Evolutionary conservation across 2,329 filamentous ascomycete species (phyloP), one percentile per base, ranked within the genome.

Genomic region (Penicillium sp.): DNA sequence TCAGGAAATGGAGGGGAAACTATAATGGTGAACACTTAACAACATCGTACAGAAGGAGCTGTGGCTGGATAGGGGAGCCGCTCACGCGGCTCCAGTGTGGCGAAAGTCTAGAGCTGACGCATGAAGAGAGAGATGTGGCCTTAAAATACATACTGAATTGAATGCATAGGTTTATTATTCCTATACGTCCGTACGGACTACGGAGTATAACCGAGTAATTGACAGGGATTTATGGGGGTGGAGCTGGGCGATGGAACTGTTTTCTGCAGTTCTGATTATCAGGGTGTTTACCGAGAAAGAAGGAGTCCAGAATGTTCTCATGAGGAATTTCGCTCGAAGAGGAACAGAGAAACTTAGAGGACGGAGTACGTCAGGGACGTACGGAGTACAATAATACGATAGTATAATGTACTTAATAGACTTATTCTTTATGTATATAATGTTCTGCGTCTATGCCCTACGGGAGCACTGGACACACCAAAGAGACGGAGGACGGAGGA

Each of bases 161-260:
- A 47, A 47, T 3, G 26, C 13, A 28, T 8, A n/a, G n/a, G 45
- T 26, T 49, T 49, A n/a, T n/a, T 17, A 10, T 28, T 26, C 24
- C 30, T 17, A 30, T 49, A 49, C 15, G 26, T 49, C 49, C 4
- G 30, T 33, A 33, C 30, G 30, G 30, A 33, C 30, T 51, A 35
- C 30, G 28, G n/a, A 49, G 47, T 47, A 54, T 10, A 17, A 17
- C 24, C 22, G 45, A n/a, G n/a, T 19, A 42, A 53, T 64, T 47
- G 51, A 64, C 53, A 50, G 13, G 24, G 26, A 33, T 53, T 55
- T 57, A 70, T 65, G 62, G 63, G 67, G 68, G 67, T 68, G 65
- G 68, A 62, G 40, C 58, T 51, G 9, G 24, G 35, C 35, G 37
- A 44, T 10, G 55, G 53, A 56, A 60, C 55, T 63, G 57, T 63